A percentile compares a stretch with the other conserved stretches of the same genome.
Conservation (phyloP, 805 yeast genomes). For the Yamadazyma olivae region DNA sequence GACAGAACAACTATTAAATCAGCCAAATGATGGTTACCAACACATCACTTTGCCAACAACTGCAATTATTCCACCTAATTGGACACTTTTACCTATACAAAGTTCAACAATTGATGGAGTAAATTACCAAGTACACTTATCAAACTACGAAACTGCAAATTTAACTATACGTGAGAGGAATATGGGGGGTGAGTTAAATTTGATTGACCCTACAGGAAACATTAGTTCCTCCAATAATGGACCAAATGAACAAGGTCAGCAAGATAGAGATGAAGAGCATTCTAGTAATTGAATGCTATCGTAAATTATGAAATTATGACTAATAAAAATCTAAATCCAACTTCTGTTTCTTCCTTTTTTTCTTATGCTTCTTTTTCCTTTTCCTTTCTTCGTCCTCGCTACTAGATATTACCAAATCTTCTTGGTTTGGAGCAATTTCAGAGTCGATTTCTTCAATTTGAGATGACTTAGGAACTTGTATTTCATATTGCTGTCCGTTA, state of each 20-base stretch:
- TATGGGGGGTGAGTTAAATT: slow-evolving; percentile 12
- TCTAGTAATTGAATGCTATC: too few relatives aligned
- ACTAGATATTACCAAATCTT: background rate
- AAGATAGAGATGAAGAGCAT: too few relatives aligned
- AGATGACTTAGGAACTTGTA: slow-evolving; percentile 1
- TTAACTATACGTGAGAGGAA: slow-evolving; percentile 10
- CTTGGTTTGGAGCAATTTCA: too few relatives aligned
- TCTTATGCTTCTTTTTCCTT: background rate
- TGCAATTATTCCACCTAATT: slow-evolving; percentile 28
- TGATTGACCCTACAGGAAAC: slow-evolving; percentile 9
- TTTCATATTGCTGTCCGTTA: background rate
- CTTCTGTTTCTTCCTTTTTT: background rate
- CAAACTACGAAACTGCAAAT: slow-evolving; percentile 15
- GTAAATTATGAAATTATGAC: background rate
- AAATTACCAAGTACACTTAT: slow-evolving; percentile 17
- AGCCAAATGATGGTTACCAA: slow-evolving; percentile 11
- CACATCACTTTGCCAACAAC: slow-evolving; percentile 23
- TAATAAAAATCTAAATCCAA: background rate
- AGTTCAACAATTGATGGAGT: slow-evolving; percentile 7
- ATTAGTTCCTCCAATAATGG: too few relatives aligned
- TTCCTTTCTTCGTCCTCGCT: background rate
- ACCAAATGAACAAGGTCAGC: too few relatives aligned
- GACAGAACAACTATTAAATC: too few relatives aligned
- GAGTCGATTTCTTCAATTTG: slow-evolving; percentile 1
- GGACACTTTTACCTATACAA: slow-evolving; percentile 26